Base-by-base conservation (phyloP, 2,329 filamentous ascomycete genomes). In the Monosporascus sp. region DNA sequence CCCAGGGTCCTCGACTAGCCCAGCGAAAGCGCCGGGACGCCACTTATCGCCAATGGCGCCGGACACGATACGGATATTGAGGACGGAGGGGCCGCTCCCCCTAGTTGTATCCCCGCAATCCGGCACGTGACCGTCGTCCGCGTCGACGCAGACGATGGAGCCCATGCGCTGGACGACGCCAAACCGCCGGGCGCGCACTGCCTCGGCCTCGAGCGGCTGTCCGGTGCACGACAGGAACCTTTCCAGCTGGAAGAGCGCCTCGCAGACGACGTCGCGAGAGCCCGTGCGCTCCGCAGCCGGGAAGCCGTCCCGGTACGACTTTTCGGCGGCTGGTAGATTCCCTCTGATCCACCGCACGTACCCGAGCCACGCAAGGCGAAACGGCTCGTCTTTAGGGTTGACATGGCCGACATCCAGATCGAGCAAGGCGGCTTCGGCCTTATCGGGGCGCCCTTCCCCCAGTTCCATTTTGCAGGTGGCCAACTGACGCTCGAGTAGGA, bases 171-270 rank as follows among this genome's bases (percentile, higher is more conserved):
- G 61, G 50, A 65, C 56, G 2, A 55, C 43, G 47, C 57, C 53
- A 15, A 63, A 58, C 48, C 64, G 59, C 36, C 64, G 62, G 2
- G 56, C 52, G 15, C 63, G 64, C 53, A 65, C 48, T 27, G 51
- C 36, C 39, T 66, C 64, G 22, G 63, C 62, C 20, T 60, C 55
- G 9, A 65, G 54, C 2, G 58, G 60, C 36, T 62, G 56, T 39
- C 57, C 52, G n/a, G 48, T 57, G 50, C 60, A 55, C 31, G 64
- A 49, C n/a, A 62, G 64, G 48, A 66, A 66, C 35, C 46, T 62
- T 44, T 66, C 64, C n/a, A 66, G 63, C 45, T 66, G 64, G 38
- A 59, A 65, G 31, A 66, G 59, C 48, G 64, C 60, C 47, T 66
- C 64, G 18, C 61, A 60, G 11, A 64, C 36, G 36, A 62, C 65